Evolutionary conservation across 2,329 filamentous ascomycete genomes (phyloP).

Genomic region (Ascochyta koolunga): DNA sequence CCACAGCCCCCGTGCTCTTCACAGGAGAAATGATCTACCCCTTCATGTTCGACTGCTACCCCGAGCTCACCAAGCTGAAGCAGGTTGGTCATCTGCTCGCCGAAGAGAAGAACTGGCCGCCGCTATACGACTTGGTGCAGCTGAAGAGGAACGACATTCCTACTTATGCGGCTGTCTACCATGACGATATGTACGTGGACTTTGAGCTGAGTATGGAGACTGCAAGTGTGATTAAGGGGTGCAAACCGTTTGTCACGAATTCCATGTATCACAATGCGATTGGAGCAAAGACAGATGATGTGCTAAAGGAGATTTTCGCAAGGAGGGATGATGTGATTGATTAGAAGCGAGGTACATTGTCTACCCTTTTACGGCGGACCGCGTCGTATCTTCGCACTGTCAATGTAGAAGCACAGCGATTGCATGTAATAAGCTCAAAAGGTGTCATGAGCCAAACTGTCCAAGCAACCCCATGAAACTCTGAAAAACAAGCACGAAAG

Average conservation of each 20-base stretch:
- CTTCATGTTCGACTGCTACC: constrained; percentile 81
- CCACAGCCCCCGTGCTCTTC: constrained; percentile 70
- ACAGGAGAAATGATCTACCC: constrained; percentile 93
- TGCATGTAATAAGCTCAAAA: no score
- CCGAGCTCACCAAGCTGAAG: constrained; percentile 73
- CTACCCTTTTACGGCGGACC: no score
- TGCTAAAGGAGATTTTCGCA: constrained; percentile 76
- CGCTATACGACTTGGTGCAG: constrained; percentile 76
- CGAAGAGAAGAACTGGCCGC: constrained; percentile 70
- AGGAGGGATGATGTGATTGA: constrained; percentile 74
- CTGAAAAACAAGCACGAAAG: no score
- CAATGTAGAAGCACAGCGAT: no score
- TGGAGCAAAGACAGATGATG: constrained; percentile 73
- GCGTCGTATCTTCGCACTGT: no score
- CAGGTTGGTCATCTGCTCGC: constrained; percentile 76
- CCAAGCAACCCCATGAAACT: no score
- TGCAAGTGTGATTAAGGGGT: constrained; percentile 73
- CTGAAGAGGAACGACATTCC: constrained; percentile 80
- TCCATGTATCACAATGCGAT: constrained; percentile 86
- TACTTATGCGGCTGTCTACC: constrained; percentile 81
- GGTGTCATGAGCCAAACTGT: no score
- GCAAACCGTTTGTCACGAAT: constrained; percentile 85
- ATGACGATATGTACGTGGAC: constrained; percentile 94
- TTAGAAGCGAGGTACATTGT: constrained; percentile 31
- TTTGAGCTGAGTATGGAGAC: constrained; percentile 75